These are phyloP conservation scores for Combretum micranthum DNA, from an alignment of 345 rosid species.

Conservation along the genomic window DNA sequence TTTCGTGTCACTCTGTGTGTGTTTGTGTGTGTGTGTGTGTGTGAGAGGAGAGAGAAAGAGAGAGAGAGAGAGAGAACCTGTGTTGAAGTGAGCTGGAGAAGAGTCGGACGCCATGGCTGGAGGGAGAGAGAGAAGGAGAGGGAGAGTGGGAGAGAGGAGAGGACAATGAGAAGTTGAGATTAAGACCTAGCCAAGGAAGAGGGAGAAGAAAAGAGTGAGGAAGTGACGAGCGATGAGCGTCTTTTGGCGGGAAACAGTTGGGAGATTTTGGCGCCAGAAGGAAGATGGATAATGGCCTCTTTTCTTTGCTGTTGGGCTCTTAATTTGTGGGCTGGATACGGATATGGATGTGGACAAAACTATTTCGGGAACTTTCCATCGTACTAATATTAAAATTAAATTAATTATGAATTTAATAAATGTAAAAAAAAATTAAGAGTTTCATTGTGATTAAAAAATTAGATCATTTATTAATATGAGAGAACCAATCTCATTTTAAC, in stretches of 20 bases:
- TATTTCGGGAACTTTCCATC: too few species aligned
- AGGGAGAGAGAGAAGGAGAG: constrained; percentile 13
- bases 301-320: constrained; percentile 1
- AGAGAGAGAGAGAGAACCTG: constrained; percentile 27
- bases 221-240: constrained; percentile 12
- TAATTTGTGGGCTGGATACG: too few species aligned
- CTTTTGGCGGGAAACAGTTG: constrained; percentile 32
- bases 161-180: neutral
- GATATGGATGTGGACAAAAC: too few species aligned
- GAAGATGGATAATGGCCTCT: constrained; percentile 16
- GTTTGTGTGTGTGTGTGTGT: too few species aligned
- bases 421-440: too few species aligned
- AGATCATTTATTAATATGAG: too few species aligned
- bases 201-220: constrained; percentile 3
- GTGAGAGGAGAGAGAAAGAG: constrained; percentile 1
- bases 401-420: too few species aligned
- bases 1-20: too few species aligned
- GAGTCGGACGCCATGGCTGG: constrained; percentile 69
- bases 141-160: neutral
- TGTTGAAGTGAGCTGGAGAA: constrained; percentile 33
- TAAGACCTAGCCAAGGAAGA: neutral
- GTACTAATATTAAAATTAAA: too few species aligned
- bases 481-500: too few species aligned
- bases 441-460: too few species aligned
- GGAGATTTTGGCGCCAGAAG: constrained; percentile 48